Evolutionary conservation across 2,329 filamentous ascomycete species (phyloP), one percentile per base, ranked within the genome.

Genomic region (Cladosporium phlei): DNA sequence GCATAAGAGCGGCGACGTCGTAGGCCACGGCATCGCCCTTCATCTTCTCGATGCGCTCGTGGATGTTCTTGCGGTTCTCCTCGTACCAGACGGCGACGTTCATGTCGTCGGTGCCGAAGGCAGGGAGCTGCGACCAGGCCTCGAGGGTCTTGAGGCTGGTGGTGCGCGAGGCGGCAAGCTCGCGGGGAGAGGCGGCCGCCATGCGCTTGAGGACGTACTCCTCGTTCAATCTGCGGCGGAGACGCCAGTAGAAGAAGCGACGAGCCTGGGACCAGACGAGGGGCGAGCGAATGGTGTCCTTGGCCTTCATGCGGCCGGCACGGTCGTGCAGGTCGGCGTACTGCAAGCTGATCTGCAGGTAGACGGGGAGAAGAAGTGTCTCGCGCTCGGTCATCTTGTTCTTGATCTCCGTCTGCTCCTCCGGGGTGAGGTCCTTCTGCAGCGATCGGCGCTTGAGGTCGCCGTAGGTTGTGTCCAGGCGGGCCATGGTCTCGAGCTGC

Each of bases 241-340:
- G 84, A 70, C 93, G 91, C 93, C 94, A 98, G 85, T 97, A 98
- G 78, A 98, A 97, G 87, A 93, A 97, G 64, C 91, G 85, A 55
- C 93, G 85, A 8, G 91, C 84, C 59, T 95, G 86, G 66, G 80
- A 77, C 93, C 91, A 97, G 62, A 85, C 79, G 30, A 98, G 78
- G 10, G 82, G 73, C 59, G 86, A 80, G 53, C 93, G 88, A 61
- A 98, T 95, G 48, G 86, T 84, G 52, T 89, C 86, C 83, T 98
- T 98, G 69, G 93, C 93, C 75, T 95, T 82, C 93, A 98, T 98
- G 71, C 93, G 88, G 50, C 90, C 93, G 33, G 93, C 85, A 37
- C 93, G 90, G 69, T 98, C 93, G 74, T 98, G 93, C 39, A 98
- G 79, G 68, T 98, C 93, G 50, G 93, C 91, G 60, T 95, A 98